Base-by-base conservation (phyloP, 805 yeast species). In the Cyberlindnera saturnus region DNA sequence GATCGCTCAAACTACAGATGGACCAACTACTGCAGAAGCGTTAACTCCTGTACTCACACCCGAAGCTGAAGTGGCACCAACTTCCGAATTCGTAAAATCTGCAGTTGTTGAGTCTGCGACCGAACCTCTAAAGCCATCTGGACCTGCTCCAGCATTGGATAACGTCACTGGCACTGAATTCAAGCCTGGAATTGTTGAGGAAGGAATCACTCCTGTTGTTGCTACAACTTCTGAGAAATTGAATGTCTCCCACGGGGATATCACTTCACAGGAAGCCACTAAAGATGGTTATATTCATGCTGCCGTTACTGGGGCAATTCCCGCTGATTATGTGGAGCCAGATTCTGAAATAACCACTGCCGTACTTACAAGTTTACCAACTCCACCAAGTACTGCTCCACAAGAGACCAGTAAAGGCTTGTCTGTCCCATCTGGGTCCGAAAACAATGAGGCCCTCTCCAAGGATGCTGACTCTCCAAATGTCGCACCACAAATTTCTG, bases 321-420 rank as follows among this genome's bases (percentile, higher is more conserved):
- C 49, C 8, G 30, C 38, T 20, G 41, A 46, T 36, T 41, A 43
- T 15, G 51, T 44, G n/a, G 33, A 43, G 17, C 38, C 40, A 34
- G 42, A 43, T 2, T 36, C 46, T 26, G 38, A 35, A 13, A 20
- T 45, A 17, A 17, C 42, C 3, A 30, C 39, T 6, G 29, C 18
- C 19, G 28, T 38, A 5, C 29, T 38, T 38, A 34, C 47, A 26
- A 17, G 45, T 16, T 36, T 52, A 17, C 53, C 50, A 39, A 56
- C 57, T 15, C 56, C 60, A 34, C 57, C 60, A 9, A 40, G 23
- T 4, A 53, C 60, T 20, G 32, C 41, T 26, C 36, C 36, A 32
- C 23, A 14, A 7, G 14, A 15, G 13, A n/a, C 26, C n/a, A 32
- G 19, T 13, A 15, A 18, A 19, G 32, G 10, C 4, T n/a, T 28